Evolutionary conservation across 2,329 filamentous ascomycete genomes (phyloP), one percentile per base, ranked within the genome.

Genomic region (Pseudogymnoascus sp.): DNA sequence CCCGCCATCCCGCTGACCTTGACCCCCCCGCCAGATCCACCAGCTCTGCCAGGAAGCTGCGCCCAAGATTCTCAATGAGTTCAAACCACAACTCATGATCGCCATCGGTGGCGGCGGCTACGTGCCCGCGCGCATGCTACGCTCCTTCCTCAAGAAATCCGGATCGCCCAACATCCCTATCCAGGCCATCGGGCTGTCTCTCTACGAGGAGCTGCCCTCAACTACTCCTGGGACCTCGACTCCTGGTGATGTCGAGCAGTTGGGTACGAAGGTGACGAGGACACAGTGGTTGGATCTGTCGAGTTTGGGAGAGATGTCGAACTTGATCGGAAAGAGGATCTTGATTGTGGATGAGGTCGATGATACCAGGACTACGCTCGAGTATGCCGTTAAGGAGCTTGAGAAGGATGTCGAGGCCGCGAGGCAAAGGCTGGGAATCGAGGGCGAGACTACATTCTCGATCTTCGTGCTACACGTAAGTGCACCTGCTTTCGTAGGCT

Each of bases 21-120:
- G 36, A 11, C 18, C 23, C 64, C 63, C 43, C 61, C 63, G 63
- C 68, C 72, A 97, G 93, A 89, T 99, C 73, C 95, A 99, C 86
- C 96, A 96, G 79, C 86, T 97, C 75, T 99, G 95, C 82, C 90
- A 97, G 79, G 83, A 88, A 74, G 87, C 91, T 16, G 95, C 93
- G 40, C 83, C 86, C 67, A 81, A 82, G 71, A 96, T 97, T 75
- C 87, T 99, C 71, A 80, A 87, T 74, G 86, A 90, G 14, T 92
- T 96, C 82, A 84, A 91, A 75, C 95, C 95, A 40, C 91, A 96
- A 77, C 89, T 99, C 70, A 96, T 99, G 84, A 96, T 99, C 77
- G 95, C 95, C 75, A 97, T 97, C 76, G 95, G 95, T 71, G 95
- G 95, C 68, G 95, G 95, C 72, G 95, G 95, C 72, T 99, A 97